Base-by-base conservation (phyloP, 805 yeast species). In the Tetrapisispora phaffii region DNA sequence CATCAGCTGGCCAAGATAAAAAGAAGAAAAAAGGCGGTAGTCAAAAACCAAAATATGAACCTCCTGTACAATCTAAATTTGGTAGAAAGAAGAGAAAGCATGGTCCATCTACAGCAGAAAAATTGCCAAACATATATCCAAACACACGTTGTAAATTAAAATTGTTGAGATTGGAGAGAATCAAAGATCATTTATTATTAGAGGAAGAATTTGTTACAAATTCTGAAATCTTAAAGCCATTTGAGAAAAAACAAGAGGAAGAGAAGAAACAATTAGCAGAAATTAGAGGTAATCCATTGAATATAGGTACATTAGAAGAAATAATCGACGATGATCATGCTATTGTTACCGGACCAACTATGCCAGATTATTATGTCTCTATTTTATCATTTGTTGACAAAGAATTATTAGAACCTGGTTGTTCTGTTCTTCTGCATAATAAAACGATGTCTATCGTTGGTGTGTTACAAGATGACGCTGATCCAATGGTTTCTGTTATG, bases 311-410 rank as follows among this genome's bases (percentile, higher is more conserved):
- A 2, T 73, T 93, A 58, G 98, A 93, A 63, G 98, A 93, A 70
- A 86, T 93, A 50, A 86, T 93, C 55, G 98, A 93, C 62, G 98
- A 93, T 66, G 98, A 93, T 63, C 98, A 93, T 67, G 98, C 98
- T 17, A 93, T 93, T 71, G 97, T 93, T 38, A 87, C 96, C 39
- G 81, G 94, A 44, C 80, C 94, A 7, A 87, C 96, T 12, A 97
- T 97, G 20, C 95, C 97, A 7, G 98, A 93, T 68, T 93, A 89
- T 67, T 93, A 93, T 62, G 98, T 93, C 31, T 83, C 96, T 6
- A 93, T 93, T 54, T 72, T 94, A 68, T 86, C 96, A 10, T 93
- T 93, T 72, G 98, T 93, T 16, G 98, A 93, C 66, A 93, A 93
- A 68, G 97, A 93, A 46, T 70, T 90, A 49, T 71, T 93, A 50